phyloP scores from a whole-genome alignment of 2,329 filamentous ascomycete genomes.

The Sclerotinia glacialis region DNA sequence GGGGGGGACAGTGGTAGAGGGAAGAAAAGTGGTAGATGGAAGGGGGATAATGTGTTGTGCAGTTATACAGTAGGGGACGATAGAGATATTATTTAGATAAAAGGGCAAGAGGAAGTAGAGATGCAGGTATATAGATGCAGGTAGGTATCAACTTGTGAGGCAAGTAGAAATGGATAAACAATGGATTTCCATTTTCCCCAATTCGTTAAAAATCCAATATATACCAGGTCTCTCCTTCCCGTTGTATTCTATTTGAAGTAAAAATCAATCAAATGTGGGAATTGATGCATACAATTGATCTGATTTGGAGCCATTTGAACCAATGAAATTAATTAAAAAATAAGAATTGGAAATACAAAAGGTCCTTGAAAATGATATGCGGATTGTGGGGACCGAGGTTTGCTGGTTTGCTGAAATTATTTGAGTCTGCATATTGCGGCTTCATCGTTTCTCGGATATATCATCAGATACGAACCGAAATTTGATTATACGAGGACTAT shows the following conservation, averaged over 20 bases:
- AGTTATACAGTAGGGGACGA: background rate
- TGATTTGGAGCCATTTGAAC: background rate
- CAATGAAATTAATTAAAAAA: background rate
- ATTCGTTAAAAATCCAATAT: background rate
- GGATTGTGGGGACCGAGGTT: background rate
- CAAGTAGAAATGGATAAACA: background rate
- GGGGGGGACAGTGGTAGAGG: too few relatives aligned
- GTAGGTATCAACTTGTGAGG: background rate
- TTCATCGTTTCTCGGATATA: too few relatives aligned
- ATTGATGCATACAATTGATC: background rate
- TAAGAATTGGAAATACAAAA: background rate
- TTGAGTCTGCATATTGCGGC: too few relatives aligned
- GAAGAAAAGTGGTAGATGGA: background rate
- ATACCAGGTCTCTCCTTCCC: background rate
- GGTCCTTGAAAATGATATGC: background rate
- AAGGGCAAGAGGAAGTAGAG: background rate
- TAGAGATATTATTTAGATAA: background rate
- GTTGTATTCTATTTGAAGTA: background rate
- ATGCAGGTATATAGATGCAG: background rate
- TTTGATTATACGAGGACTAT: too few relatives aligned
- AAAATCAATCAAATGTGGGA: conserved; percentile 7
- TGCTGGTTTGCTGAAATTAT: too few relatives aligned
- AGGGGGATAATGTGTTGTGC: background rate
- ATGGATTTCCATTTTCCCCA: background rate
- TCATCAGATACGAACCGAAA: too few relatives aligned